Evolutionary conservation across 768 basidiomycete genomes (phyloP).

Genomic region (Agaricus sinodeliciosus): DNA sequence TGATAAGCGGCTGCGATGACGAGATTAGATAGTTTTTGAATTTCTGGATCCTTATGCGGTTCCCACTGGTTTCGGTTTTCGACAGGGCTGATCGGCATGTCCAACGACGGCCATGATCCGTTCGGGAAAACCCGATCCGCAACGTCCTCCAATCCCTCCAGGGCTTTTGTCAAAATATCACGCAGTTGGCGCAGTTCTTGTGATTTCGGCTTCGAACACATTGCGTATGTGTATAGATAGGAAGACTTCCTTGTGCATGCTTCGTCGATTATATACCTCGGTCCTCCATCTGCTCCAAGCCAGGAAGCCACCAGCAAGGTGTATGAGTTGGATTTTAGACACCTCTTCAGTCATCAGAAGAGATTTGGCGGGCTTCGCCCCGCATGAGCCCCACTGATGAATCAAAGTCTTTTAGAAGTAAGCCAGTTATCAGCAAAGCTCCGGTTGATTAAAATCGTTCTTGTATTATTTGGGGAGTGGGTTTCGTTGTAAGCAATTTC

Average conservation of each 20-base stretch:
- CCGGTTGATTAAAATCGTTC: too few relatives aligned
- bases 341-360: too few relatives aligned
- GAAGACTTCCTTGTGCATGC: too few relatives aligned
- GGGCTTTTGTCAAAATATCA: not conserved
- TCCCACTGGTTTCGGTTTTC: not conserved
- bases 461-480: too few relatives aligned
- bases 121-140: not conserved
- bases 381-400: too few relatives aligned
- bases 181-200: constrained; percentile 3
- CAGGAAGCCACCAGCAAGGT: not conserved
- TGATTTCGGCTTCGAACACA: not conserved
- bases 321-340: too few relatives aligned
- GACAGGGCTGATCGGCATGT: not conserved
- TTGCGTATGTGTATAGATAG: too few relatives aligned
- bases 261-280: not conserved
- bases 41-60: not conserved
- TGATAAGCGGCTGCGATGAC: constrained; percentile 8
- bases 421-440: too few relatives aligned
- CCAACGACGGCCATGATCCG: constrained; percentile 5
- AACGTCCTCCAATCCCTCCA: not conserved
- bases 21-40: constrained; percentile 3
- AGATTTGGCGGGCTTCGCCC: too few relatives aligned
- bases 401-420: too few relatives aligned
- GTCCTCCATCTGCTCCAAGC: not conserved
- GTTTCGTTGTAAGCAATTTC: too few relatives aligned